These are phyloP conservation scores for Tricharina praecox DNA, from an alignment of 495 filamentous ascomycete species.

Conservation along the genomic window DNA sequence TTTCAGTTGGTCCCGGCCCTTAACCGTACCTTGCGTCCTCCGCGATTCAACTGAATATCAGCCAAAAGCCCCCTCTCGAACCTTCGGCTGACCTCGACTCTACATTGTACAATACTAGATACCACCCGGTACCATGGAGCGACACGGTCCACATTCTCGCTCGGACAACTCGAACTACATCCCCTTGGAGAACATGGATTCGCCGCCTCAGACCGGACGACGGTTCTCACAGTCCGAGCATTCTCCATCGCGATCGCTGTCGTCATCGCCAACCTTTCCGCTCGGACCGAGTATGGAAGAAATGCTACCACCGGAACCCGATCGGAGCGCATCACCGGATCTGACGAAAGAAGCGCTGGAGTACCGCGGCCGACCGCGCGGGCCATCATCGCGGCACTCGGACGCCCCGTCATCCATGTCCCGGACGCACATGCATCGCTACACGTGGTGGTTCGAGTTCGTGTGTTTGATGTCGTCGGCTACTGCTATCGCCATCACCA, in stretches of 20 bases:
- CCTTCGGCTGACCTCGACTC: too few relatives aligned
- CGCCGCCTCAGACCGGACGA: background rate
- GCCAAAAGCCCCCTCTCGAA: too few relatives aligned
- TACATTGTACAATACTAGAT: too few relatives aligned
- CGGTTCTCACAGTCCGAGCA: background rate
- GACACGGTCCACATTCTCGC: too few relatives aligned
- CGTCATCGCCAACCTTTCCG: background rate
- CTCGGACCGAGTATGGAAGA: background rate
- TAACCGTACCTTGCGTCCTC: too few relatives aligned
- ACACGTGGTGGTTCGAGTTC: background rate
- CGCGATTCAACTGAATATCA: too few relatives aligned
- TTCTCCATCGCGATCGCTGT: too few relatives aligned
- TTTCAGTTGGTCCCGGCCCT: too few relatives aligned
- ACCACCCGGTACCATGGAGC: too few relatives aligned
- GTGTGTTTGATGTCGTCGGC: background rate
- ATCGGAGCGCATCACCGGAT: background rate
- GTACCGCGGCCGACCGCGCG: background rate
- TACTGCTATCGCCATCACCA: background rate
- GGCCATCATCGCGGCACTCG: background rate
- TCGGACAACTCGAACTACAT: background rate
- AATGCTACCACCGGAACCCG: background rate
- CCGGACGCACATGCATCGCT: background rate
- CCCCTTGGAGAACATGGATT: background rate
- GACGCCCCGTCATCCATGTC: background rate
- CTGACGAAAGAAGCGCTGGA: background rate